Evolutionary conservation across 2,329 filamentous ascomycete genomes (phyloP).

Genomic region (Talaromyces sp.): DNA sequence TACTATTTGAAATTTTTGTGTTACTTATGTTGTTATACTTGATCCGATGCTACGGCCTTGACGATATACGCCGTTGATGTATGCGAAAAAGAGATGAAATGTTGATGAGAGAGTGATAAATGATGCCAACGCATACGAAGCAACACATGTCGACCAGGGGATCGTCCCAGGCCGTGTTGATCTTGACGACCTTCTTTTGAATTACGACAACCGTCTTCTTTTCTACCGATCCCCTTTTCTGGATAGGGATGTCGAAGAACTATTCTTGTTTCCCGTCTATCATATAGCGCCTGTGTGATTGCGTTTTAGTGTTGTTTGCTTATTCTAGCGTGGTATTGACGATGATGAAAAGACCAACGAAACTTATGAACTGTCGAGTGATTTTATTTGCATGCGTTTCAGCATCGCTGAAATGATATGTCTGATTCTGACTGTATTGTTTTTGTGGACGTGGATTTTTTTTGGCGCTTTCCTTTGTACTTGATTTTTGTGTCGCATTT

Average conservation of each 20-base stretch:
- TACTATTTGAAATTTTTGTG: slow-evolving; percentile 13
- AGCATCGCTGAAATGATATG: slow-evolving; percentile 16
- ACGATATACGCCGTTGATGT: slow-evolving; percentile 14
- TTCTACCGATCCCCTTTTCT: not conserved
- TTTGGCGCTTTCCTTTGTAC: slow-evolving; percentile 8
- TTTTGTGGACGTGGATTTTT: not conserved
- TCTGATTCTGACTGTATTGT: slow-evolving; percentile 7
- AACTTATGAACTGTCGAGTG: slow-evolving; percentile 33
- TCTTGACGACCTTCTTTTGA: not conserved
- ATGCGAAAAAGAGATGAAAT: slow-evolving; percentile 4
- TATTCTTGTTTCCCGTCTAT: not conserved
- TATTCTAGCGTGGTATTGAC: slow-evolving; percentile 22
- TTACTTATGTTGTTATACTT: slow-evolving; percentile 3
- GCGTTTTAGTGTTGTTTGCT: slow-evolving; percentile 20
- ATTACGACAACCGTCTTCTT: not conserved
- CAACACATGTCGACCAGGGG: not conserved
- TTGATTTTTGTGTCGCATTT: slow-evolving; percentile 13
- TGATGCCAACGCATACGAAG: slow-evolving; percentile 1
- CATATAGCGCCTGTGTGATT: slow-evolving; percentile 6
- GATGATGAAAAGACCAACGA: slow-evolving; percentile 40
- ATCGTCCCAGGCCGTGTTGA: not conserved
- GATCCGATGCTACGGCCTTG: slow-evolving; percentile 1
- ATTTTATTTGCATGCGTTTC: slow-evolving; percentile 14
- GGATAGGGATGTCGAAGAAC: not conserved
- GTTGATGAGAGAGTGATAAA: slow-evolving; percentile 9